Percentiles rank a stretch among this genome's conserved stretches.
Conservation (phyloP, 306 rosid genomes). For the Sesbania bispinosa region DNA sequence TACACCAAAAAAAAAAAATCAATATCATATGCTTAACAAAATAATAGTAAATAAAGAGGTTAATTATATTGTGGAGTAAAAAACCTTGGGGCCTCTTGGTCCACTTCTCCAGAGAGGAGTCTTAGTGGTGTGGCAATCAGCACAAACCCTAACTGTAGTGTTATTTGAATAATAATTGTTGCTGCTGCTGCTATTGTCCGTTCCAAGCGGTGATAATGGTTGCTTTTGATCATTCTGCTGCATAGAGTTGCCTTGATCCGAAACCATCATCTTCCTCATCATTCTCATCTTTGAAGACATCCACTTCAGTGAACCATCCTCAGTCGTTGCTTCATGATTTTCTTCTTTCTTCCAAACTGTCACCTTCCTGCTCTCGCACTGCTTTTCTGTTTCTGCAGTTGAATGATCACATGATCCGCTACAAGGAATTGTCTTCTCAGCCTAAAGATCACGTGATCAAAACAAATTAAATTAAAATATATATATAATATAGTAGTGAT, state of each 20-base stretch:
- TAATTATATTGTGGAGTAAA: too few species aligned
- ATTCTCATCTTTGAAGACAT: slow-evolving; percentile 80
- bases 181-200: slow-evolving; percentile 44
- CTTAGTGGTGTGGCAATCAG: slow-evolving; percentile 91
- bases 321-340: background rate
- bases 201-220: too few species aligned
- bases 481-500: background rate
- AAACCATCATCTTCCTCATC: slow-evolving; percentile 53
- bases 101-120: slow-evolving; percentile 99
- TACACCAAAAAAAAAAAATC: background rate
- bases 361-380: slow-evolving; percentile 28
- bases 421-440: slow-evolving; percentile 27
- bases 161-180: slow-evolving; percentile 25
- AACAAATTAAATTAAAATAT: background rate
- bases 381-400: slow-evolving; percentile 5
- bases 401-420: slow-evolving; percentile 59
- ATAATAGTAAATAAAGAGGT: background rate
- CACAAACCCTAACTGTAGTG: slow-evolving; percentile 78
- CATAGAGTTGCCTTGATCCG: slow-evolving; percentile 35
- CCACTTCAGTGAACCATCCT: slow-evolving; percentile 54
- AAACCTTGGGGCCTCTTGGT: slow-evolving; percentile 97
- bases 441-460: slow-evolving; percentile 33
- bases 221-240: slow-evolving; percentile 48
- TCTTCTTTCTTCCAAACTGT: slow-evolving; percentile 44
- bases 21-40: background rate